A percentile compares a stretch with the other conserved stretches of the same genome.
These are phyloP conservation scores for Jackrogersella multiformis DNA, from an alignment of 495 filamentous ascomycete species.

Conservation along the genomic window DNA sequence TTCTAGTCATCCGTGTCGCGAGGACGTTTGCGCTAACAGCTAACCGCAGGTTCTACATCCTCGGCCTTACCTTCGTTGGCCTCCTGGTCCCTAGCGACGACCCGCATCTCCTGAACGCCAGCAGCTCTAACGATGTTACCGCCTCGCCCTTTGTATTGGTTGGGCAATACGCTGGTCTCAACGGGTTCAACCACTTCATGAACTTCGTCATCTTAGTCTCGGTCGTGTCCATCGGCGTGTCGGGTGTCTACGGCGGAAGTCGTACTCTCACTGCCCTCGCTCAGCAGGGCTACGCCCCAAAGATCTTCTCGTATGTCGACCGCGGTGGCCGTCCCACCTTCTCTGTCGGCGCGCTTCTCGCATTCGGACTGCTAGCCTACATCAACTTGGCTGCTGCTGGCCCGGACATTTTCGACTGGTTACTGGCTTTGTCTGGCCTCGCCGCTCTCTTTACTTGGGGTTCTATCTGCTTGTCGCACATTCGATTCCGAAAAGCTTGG, in stretches of 20 bases:
- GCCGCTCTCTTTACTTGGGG: constrained; percentile 67
- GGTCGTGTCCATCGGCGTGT: constrained; percentile 73
- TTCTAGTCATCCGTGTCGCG: not conserved
- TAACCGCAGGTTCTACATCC: constrained; percentile 73
- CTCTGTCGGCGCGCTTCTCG: constrained; percentile 55
- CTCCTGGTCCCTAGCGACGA: constrained; percentile 72
- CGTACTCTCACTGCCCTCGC: constrained; percentile 74
- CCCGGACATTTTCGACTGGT: constrained; percentile 67
- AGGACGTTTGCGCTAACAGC: constrained; percentile 23
- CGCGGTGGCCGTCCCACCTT: constrained; percentile 65
- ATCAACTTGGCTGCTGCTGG: constrained; percentile 60
- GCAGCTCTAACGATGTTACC: constrained; percentile 60
- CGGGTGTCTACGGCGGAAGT: constrained; percentile 72
- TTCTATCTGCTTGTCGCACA: constrained; percentile 64
- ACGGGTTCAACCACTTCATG: constrained; percentile 74
- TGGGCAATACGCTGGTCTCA: constrained; percentile 70
- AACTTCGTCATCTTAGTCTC: constrained; percentile 78
- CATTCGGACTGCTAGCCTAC: constrained; percentile 65
- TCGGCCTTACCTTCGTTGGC: constrained; percentile 77
- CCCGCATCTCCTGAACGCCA: constrained; percentile 60
- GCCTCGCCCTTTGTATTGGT: constrained; percentile 82
- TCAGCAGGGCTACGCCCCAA: constrained; percentile 64
- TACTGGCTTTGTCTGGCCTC: constrained; percentile 64
- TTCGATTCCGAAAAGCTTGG: constrained; percentile 72
- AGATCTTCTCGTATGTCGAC: constrained; percentile 68